phyloP scores from a whole-genome alignment of 2,329 filamentous ascomycete genomes.

The Claviceps maximensis region DNA sequence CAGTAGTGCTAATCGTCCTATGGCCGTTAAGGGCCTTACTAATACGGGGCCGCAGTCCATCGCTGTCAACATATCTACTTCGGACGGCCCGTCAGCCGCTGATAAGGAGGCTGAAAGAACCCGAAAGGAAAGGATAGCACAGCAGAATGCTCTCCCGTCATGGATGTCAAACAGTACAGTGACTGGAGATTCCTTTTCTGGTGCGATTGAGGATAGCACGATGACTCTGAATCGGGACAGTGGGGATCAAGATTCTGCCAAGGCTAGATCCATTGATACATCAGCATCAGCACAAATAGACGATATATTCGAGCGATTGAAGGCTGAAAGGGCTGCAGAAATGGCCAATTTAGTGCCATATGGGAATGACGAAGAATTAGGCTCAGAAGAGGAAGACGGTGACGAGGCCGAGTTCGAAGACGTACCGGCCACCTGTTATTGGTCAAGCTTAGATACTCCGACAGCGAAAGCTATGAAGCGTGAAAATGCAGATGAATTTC shows the following conservation, averaged over 20 bases:
- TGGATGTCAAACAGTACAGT: slow-evolving; percentile 64
- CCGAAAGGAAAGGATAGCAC: slow-evolving; percentile 51
- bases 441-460: slow-evolving; percentile 20
- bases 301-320: slow-evolving; percentile 54
- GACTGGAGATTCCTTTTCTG: slow-evolving; percentile 46
- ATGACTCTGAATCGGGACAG: slow-evolving; percentile 25
- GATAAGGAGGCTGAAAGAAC: slow-evolving; percentile 51
- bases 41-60: slow-evolving; percentile 57
- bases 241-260: slow-evolving; percentile 28
- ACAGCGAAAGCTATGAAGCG: slow-evolving; percentile 20
- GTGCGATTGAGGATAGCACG: slow-evolving; percentile 9
- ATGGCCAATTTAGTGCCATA: slow-evolving; percentile 18
- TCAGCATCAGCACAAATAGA: slow-evolving; percentile 47
- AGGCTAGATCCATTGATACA: slow-evolving; percentile 27
- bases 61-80: slow-evolving; percentile 54
- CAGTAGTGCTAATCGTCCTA: slow-evolving; percentile 39
- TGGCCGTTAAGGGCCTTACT: slow-evolving; percentile 55
- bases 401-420: slow-evolving; percentile 38
- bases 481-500: slow-evolving; percentile 17
- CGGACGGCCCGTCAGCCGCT: slow-evolving; percentile 51
- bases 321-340: slow-evolving; percentile 42
- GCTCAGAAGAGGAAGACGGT: slow-evolving; percentile 23
- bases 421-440: slow-evolving; percentile 26
- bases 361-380: slow-evolving; percentile 21
- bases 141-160: slow-evolving; percentile 55